These are phyloP conservation scores for Eustoma russellianum DNA, from an alignment of 257 asterid genomes.

Conservation along the genomic window DNA sequence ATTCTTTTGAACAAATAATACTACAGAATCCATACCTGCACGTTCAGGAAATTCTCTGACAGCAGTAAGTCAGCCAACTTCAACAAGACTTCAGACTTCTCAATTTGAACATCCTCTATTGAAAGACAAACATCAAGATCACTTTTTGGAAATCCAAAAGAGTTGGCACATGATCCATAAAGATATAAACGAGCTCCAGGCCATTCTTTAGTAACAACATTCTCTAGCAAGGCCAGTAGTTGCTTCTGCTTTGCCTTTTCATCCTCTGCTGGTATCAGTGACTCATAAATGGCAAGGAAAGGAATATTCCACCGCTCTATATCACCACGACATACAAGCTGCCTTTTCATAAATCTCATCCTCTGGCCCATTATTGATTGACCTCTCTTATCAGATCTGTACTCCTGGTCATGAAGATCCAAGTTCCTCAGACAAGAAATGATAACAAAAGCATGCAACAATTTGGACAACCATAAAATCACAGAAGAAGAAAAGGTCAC, in stretches of 20 bases:
- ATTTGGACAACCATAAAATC: not conserved
- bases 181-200: constrained; percentile 71
- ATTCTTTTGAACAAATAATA: too few relatives aligned
- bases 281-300: constrained; percentile 53
- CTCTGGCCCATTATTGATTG: constrained; percentile 62
- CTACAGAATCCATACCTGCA: constrained; percentile 45
- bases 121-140: constrained; percentile 87
- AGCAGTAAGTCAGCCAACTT: constrained; percentile 78
- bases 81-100: constrained; percentile 62
- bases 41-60: constrained; percentile 68
- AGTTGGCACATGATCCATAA: constrained; percentile 96
- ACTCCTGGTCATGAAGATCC: constrained; percentile 44
- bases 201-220: constrained; percentile 64
- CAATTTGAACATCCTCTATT: constrained; percentile 43
- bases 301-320: constrained; percentile 37
- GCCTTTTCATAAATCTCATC: constrained; percentile 52
- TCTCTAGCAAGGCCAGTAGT: constrained; percentile 49
- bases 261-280: constrained; percentile 81
- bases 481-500: not conserved
- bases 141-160: constrained; percentile 89
- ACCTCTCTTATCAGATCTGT: constrained; percentile 83
- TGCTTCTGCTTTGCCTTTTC: constrained; percentile 84
- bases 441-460: not conserved
- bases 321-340: constrained; percentile 45
- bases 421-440: constrained; percentile 6